These are phyloP conservation scores for Trichoderma endophyticum DNA, from an alignment of 2,329 filamentous ascomycete genomes.

Conservation along the genomic window DNA sequence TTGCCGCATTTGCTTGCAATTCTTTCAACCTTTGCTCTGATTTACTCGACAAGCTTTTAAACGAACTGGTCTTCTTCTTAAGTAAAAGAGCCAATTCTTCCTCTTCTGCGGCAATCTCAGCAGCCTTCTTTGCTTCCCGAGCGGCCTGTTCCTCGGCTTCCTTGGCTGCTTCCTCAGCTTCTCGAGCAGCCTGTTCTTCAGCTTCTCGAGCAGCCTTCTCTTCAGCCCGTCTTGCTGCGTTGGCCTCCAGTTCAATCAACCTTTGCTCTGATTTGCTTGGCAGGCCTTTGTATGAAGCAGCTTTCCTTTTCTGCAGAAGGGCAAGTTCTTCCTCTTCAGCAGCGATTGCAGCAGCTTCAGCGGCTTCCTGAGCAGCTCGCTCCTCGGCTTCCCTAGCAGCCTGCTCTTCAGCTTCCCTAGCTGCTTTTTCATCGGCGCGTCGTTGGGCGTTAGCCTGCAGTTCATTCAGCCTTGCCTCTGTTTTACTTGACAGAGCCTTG, in stretches of 20 bases:
- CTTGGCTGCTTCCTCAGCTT: conserved; percentile 26
- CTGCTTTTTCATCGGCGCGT: conserved; percentile 23
- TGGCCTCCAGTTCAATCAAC: conserved; percentile 36
- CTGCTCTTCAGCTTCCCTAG: conserved; percentile 14
- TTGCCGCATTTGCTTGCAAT: neutral
- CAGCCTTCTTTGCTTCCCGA: conserved; percentile 20
- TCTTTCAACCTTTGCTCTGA: neutral
- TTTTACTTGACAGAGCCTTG: conserved; percentile 28
- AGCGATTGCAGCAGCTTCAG: conserved; percentile 21
- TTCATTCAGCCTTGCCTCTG: conserved; percentile 29
- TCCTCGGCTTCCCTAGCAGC: conserved; percentile 17
- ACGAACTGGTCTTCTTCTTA: conserved; percentile 45
- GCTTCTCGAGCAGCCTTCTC: conserved; percentile 31
- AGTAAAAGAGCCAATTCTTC: conserved; percentile 41
- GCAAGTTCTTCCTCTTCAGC: conserved; percentile 40
- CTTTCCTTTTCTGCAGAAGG: conserved; percentile 46
- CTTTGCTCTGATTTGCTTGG: conserved; percentile 46
- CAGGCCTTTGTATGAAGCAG: conserved; percentile 42
- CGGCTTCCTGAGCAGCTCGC: neutral
- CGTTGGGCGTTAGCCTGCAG: conserved; percentile 20
- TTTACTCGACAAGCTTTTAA: conserved; percentile 20
- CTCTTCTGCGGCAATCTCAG: conserved; percentile 30
- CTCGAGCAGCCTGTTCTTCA: conserved; percentile 32
- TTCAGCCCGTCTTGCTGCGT: conserved; percentile 36
- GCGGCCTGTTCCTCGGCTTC: conserved; percentile 24